phyloP scores from a whole-genome alignment of 1,284 basidiomycete species.

The Naganishia sp. region DNA sequence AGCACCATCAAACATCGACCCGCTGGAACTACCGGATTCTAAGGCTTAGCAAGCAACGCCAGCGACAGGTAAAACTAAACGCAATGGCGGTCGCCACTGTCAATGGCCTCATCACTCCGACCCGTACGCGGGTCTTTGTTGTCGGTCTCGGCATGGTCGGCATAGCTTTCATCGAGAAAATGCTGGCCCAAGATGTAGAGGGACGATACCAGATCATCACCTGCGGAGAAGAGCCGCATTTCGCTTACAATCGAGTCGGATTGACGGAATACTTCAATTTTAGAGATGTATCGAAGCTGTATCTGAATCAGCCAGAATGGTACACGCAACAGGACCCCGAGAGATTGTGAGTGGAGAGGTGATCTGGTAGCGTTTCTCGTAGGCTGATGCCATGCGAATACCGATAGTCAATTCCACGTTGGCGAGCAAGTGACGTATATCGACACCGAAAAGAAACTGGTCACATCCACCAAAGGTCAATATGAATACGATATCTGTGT shows the following conservation, averaged over 20 bases:
- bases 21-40: background rate
- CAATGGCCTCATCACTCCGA: constrained; percentile 19
- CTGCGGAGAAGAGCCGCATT: constrained; percentile 61
- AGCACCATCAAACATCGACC: background rate
- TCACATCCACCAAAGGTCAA: constrained; percentile 59
- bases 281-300: constrained; percentile 65
- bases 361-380: background rate
- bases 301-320: constrained; percentile 60
- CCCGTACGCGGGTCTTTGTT: constrained; percentile 54
- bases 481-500: constrained; percentile 66
- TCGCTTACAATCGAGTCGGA: constrained; percentile 57
- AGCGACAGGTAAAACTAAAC: background rate
- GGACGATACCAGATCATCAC: constrained; percentile 63
- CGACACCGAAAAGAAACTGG: constrained; percentile 56
- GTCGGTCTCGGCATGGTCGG: constrained; percentile 72
- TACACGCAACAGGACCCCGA: constrained; percentile 35
- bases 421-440: constrained; percentile 62
- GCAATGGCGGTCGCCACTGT: constrained; percentile 17
- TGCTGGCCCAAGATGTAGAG: constrained; percentile 61
- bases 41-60: background rate
- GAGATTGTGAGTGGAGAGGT: constrained; percentile 30
- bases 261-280: constrained; percentile 68
- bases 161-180: constrained; percentile 69
- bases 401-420: constrained; percentile 56
- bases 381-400: background rate